phyloP scores from a whole-genome alignment of 139 green algal genomes.

The Coelastrella sp. region DNA sequence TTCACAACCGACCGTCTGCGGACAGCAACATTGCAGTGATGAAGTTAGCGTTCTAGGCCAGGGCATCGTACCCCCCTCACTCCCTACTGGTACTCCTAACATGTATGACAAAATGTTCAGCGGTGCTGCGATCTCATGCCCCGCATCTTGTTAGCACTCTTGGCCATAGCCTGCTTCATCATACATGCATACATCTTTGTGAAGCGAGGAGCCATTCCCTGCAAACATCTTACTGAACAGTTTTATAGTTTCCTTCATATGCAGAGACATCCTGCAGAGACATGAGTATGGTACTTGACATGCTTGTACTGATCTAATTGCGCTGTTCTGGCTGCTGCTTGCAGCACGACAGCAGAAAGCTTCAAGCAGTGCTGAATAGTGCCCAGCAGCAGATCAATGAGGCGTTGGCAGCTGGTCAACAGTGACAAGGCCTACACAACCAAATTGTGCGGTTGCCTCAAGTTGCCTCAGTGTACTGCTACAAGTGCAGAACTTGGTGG shows the following conservation, averaged over 20 bases:
- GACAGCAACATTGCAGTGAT: background rate
- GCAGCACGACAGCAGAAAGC: constrained; percentile 31
- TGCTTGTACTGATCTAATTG: background rate
- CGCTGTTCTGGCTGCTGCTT: background rate
- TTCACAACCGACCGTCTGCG: background rate
- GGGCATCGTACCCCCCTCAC: too few species aligned
- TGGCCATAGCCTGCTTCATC: too few species aligned
- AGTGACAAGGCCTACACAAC: background rate
- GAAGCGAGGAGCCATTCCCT: too few species aligned
- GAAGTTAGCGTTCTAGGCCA: background rate
- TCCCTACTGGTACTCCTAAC: background rate
- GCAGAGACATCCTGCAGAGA: too few species aligned
- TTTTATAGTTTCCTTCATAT: too few species aligned
- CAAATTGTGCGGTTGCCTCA: background rate
- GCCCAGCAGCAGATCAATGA: constrained; percentile 21
- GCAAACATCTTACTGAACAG: too few species aligned
- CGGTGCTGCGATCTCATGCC: too few species aligned
- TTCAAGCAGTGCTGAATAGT: constrained; percentile 31
- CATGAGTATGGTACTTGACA: background rate
- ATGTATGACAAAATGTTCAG: background rate
- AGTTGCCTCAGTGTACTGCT: too few species aligned
- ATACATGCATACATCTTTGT: too few species aligned
- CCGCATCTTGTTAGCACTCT: too few species aligned
- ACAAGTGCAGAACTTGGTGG: too few species aligned
- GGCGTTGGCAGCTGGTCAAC: background rate